These are phyloP conservation scores for Psilocybe tampanensis DNA, from an alignment of 768 basidiomycete species.

Conservation along the genomic window DNA sequence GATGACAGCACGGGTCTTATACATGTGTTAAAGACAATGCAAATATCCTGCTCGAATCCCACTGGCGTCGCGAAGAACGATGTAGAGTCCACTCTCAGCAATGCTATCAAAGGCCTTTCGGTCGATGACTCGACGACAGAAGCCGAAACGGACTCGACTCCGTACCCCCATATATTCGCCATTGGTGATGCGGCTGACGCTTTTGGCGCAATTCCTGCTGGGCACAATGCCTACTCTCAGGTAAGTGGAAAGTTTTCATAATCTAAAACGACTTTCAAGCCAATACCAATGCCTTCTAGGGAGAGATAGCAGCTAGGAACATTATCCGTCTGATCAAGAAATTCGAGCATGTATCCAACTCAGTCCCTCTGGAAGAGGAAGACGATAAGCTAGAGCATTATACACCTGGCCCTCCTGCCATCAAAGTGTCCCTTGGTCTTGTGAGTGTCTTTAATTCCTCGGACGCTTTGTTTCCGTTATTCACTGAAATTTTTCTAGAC, in stretches of 20 bases:
- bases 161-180: conserved; percentile 60
- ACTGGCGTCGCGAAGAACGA: not conserved
- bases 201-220: conserved; percentile 64
- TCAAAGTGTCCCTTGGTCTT: conserved; percentile 65
- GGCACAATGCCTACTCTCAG: conserved; percentile 58
- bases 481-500: conserved; percentile 26
- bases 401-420: conserved; percentile 47
- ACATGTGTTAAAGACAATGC: conserved; percentile 54
- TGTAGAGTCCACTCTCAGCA: conserved; percentile 15
- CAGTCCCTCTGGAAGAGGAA: conserved; percentile 16
- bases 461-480: not conserved
- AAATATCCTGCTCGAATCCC: conserved; percentile 36
- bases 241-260: conserved; percentile 17
- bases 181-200: conserved; percentile 67
- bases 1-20: conserved; percentile 40
- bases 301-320: conserved; percentile 57
- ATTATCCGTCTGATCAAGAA: conserved; percentile 45
- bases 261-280: not conserved
- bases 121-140: conserved; percentile 10
- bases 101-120: conserved; percentile 22
- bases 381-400: conserved; percentile 49
- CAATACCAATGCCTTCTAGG: conserved; percentile 22
- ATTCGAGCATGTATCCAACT: not conserved
- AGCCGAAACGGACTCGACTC: conserved; percentile 19
- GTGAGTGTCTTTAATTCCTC: conserved; percentile 32